Evolutionary conservation across 192 early-diverging fungal genomes (phyloP).

Genomic region (Gonapodya prolifera): DNA sequence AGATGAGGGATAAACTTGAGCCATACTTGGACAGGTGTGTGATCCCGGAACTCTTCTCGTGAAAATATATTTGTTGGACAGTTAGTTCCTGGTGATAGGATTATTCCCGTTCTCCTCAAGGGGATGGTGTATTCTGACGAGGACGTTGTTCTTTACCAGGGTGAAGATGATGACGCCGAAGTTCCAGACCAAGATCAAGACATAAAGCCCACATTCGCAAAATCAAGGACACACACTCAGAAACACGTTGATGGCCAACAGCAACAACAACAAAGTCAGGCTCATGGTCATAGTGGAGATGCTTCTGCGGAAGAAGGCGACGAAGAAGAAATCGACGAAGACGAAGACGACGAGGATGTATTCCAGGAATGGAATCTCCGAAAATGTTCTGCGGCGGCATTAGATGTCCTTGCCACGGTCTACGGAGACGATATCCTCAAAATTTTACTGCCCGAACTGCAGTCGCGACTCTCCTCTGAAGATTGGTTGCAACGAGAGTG

Average conservation of each 20-base stretch:
- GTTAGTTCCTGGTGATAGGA: slow-evolving; percentile 27
- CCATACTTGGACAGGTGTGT: slow-evolving; percentile 10
- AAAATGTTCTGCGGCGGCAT: slow-evolving; percentile 93
- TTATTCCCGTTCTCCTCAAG: slow-evolving; percentile 84
- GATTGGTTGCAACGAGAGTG: slow-evolving; percentile 91
- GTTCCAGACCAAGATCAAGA: slow-evolving; percentile 83
- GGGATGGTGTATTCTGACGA: slow-evolving; percentile 95
- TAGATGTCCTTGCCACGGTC: slow-evolving; percentile 85
- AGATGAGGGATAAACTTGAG: slow-evolving; percentile 44
- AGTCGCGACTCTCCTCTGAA: slow-evolving; percentile 61
- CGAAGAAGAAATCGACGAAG: slow-evolving; percentile 70
- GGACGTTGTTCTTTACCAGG: slow-evolving; percentile 61
- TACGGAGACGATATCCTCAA: slow-evolving; percentile 75
- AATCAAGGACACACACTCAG: slow-evolving; percentile 62
- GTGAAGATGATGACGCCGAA: slow-evolving; percentile 64
- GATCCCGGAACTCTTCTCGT: slow-evolving; percentile 1
- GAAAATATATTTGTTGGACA: slow-evolving; percentile 17
- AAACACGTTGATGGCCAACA: slow-evolving; percentile 29
- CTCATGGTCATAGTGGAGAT: slow-evolving; percentile 13
- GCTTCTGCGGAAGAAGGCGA: slow-evolving; percentile 57
- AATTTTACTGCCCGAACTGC: slow-evolving; percentile 73
- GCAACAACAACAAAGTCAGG: slow-evolving; percentile 10
- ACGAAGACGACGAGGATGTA: slow-evolving; percentile 74
- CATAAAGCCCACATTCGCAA: slow-evolving; percentile 89
- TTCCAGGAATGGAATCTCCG: slow-evolving; percentile 93